Evolutionary conservation across 1,139 yeast species (phyloP).

Genomic region (Hansenula lynferdii): DNA sequence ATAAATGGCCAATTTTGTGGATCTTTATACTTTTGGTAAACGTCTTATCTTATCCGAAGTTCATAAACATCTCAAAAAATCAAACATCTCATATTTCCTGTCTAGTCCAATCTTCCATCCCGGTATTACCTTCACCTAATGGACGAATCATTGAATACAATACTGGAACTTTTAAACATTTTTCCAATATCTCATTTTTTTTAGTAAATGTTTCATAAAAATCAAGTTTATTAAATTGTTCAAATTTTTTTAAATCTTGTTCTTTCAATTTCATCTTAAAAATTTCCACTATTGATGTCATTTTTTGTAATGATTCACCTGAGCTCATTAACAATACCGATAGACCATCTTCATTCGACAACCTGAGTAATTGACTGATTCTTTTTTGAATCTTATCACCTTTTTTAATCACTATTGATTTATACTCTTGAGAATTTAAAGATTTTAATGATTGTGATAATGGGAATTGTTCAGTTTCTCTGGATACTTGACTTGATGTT

Average conservation of each 20-base stretch:
- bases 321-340: constrained; percentile 14
- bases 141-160: constrained; percentile 13
- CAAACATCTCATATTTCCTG: constrained; percentile 2
- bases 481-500: neutral
- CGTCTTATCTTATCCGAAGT: too few relatives aligned
- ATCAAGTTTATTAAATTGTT: constrained; percentile 20
- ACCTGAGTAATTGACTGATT: constrained; percentile 6
- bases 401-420: constrained; percentile 2
- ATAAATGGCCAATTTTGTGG: neutral
- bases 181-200: constrained; percentile 16
- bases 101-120: constrained; percentile 13
- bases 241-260: constrained; percentile 8
- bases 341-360: neutral
- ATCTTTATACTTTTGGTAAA: too few relatives aligned
- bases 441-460: neutral
- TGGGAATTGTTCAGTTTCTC: constrained; percentile 1
- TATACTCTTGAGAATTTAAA: neutral
- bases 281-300: constrained; percentile 19
- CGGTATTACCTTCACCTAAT: constrained; percentile 1
- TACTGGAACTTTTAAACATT: constrained; percentile 15
- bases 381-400: constrained; percentile 14
- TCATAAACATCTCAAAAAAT: constrained; percentile 14
- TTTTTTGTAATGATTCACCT: constrained; percentile 19
- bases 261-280: constrained; percentile 13
- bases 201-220: constrained; percentile 11